Evolutionary conservation across 306 rosid genomes (phyloP), one percentile per base, ranked within the genome.

Genomic region (Acmispon strigosus): DNA sequence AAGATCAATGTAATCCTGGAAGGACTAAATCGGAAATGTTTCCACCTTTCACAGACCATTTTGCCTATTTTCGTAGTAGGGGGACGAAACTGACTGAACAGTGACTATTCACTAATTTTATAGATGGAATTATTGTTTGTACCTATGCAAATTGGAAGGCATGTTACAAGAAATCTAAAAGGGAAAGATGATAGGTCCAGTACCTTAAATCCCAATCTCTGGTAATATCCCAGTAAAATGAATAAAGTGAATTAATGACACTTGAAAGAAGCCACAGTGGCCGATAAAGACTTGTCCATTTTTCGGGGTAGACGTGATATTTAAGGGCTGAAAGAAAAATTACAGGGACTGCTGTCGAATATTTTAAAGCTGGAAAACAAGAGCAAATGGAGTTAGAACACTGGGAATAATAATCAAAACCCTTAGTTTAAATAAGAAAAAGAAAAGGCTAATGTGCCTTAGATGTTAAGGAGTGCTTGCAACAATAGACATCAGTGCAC

Each of bases 161-260:
- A 10, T 37, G 52, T 18, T 45, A 37, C 48, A 48, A 36, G 8
- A 36, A 71, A 68, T 45, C 32, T 60, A 20, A 72, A 50, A 22
- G 53, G 73, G 73, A 70, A 72, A 64, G 66, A 29, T 58, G 32
- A 49, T 34, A 67, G 66, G 34, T 52, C 53, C 14, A 41, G 72
- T 85, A 95, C 99, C 97, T 91, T 86, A 91, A 73, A 87, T 91
- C 97, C 99, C 99, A 95, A 86, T 95, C 99, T 76, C 93, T 86
- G 60, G 94, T 95, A 75, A 95, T 86, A 67, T 95, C 99, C 99
- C 97, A 91, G 88, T 95, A 95, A 81, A 95, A 95, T 27, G 99
- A 95, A 83, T 95, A 95, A 67, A 88, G 86, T 27, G 96, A 95
- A 88, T 95, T 95, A 66, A 89, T 61, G 79, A 95, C 88, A 80